Evolutionary conservation across 352 stramenopile species (phyloP).

Genomic region (Pythium folliculosum): DNA sequence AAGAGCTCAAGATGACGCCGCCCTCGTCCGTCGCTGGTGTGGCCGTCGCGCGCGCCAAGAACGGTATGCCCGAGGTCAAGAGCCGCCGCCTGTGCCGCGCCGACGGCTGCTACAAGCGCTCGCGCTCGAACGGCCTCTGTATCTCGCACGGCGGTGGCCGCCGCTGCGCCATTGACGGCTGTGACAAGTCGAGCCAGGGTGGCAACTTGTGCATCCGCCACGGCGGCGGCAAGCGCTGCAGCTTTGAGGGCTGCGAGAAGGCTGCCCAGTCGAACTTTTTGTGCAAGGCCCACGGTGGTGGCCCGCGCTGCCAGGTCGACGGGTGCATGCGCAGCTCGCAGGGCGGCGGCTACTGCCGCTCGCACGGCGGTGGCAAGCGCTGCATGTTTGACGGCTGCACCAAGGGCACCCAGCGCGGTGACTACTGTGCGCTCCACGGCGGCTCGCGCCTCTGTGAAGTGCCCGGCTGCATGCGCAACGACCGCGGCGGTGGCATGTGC

Average conservation of each 20-base stretch:
- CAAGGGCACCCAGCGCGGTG: conserved; percentile 86
- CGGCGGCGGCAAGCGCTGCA: conserved; percentile 82
- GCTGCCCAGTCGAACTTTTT: conserved; percentile 82
- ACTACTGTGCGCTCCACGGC: conserved; percentile 86
- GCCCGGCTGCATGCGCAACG: conserved; percentile 79
- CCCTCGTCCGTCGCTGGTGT: conserved; percentile 20
- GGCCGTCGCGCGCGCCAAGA: conserved; percentile 13
- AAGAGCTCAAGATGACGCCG: conserved; percentile 68
- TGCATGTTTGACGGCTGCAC: conserved; percentile 83
- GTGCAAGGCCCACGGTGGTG: conserved; percentile 87
- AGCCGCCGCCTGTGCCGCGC: conserved; percentile 71
- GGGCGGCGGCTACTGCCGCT: conserved; percentile 80
- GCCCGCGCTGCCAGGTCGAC: conserved; percentile 70
- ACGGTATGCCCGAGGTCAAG: conserved; percentile 44
- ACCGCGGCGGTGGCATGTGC: conserved; percentile 77
- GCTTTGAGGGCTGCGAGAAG: conserved; percentile 75
- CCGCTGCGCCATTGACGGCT: conserved; percentile 76
- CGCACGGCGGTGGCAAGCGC: conserved; percentile 85
- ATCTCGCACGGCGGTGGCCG: conserved; percentile 83
- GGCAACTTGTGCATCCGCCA: conserved; percentile 87
- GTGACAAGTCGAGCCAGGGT: conserved; percentile 80
- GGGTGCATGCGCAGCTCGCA: conserved; percentile 75
- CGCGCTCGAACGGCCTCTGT: conserved; percentile 83
- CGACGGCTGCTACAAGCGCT: conserved; percentile 85
- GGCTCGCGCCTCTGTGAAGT: conserved; percentile 84